phyloP scores from a whole-genome alignment of 805 yeast genomes.

The Dipodascopsis uninucleata region DNA sequence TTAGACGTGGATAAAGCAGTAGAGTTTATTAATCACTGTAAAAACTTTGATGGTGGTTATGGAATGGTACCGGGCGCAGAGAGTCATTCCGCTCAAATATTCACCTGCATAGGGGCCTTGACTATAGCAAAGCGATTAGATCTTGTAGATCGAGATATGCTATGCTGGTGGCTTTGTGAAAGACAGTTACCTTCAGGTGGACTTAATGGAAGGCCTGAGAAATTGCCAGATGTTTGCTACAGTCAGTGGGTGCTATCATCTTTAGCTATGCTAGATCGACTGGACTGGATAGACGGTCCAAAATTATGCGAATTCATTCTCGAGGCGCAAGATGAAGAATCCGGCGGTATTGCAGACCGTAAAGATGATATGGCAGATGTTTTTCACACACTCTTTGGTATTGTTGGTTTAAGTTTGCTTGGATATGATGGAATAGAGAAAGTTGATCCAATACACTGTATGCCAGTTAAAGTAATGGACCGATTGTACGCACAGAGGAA shows the following conservation, averaged over 20 bases:
- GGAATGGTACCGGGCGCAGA: constrained; percentile 94
- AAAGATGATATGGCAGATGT: constrained; percentile 90
- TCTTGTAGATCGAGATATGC: constrained; percentile 39
- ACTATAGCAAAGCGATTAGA: constrained; percentile 63
- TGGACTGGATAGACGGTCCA: constrained; percentile 72
- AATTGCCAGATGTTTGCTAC: constrained; percentile 84
- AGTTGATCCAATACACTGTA: constrained; percentile 83
- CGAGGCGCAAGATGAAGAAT: constrained; percentile 54
- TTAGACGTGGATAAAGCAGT: constrained; percentile 57
- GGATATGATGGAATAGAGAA: constrained; percentile 55
- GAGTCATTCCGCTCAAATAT: constrained; percentile 88
- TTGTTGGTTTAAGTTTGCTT: constrained; percentile 80
- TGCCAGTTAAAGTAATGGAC: constrained; percentile 54
- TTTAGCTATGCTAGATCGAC: constrained; percentile 44
- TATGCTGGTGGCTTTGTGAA: constrained; percentile 87
- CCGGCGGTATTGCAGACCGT: constrained; percentile 91
- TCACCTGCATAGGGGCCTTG: constrained; percentile 78
- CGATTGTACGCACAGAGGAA: neutral
- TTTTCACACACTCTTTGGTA: constrained; percentile 85
- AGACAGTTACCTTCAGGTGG: constrained; percentile 88
- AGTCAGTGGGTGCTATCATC: constrained; percentile 83
- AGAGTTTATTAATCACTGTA: constrained; percentile 62
- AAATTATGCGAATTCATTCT: constrained; percentile 66
- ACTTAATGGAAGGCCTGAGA: constrained; percentile 93
- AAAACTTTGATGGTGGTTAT: constrained; percentile 93